Evolutionary conservation across 192 early-diverging fungal genomes (phyloP), one percentile per base, ranked within the genome.

Genomic region (Backusella parvicylindrica): DNA sequence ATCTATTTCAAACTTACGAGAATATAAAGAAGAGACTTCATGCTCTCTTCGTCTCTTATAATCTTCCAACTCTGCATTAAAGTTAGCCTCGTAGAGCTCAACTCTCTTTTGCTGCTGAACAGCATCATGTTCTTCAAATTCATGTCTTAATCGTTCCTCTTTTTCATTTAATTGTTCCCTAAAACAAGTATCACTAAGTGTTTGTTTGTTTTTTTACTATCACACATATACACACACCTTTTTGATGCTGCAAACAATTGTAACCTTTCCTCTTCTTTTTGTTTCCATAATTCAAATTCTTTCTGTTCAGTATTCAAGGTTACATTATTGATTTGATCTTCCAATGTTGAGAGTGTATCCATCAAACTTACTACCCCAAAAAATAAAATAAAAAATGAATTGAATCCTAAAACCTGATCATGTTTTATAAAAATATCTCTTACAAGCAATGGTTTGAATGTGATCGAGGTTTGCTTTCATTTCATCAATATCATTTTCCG

Each of bases 51-150:
- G 12, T 21, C 70, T 60, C 3, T 70, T 73, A 71, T 82, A 82
- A 3, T 78, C 74, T 36, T 79, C 74, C 32, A 82, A 47, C 56
- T 82, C 81, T 1, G 81, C 77, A 43, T 82, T 65, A 36, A 82
- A 82, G 26, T 64, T 82, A 0, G 75, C 73, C 47, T 82, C 74
- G 37, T 82, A 82, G 0, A 82, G 53, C 15, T 78, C 81, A 3
- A 75, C 30, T 16, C 71, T 40, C 36, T 79, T 75, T n/a, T 77
- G 28, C 0, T 77, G 64, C 13, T 78, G 81, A 60, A 74, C 32
- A 13, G 41, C 40, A 18, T 70, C 72, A 36, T 81, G 38, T 28
- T 70, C 68, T 56, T 76, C 72, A 40, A 77, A 77, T 21, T 38
- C 28, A 3, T 74, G 53, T 11, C 74, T 47, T 30, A 81, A 64